Evolutionary conservation across 331 rosid species (phyloP), one percentile per base, ranked within the genome.

Genomic region (Saraca asoca): DNA sequence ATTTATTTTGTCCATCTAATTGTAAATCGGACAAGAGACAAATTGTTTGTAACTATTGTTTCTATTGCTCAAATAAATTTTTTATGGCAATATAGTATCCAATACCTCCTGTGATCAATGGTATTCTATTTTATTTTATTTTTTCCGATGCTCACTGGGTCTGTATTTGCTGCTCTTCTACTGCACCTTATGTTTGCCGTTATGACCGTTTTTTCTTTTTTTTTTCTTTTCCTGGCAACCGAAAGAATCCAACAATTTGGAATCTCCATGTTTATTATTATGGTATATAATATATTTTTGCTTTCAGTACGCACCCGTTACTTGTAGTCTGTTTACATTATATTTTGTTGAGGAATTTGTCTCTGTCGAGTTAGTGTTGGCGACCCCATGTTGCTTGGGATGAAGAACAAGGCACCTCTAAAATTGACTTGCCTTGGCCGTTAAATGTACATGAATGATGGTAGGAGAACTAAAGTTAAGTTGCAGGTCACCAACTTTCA

Each of bases 381-480:
- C n/a, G n/a, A n/a, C n/a, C n/a, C n/a, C 38, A 43, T 8, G 7
- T 37, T 37, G 41, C 41, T 37, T 37, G 7, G 7, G 7, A 37
- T 37, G 8, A 2, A 37, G 41, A 37, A 37, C 9, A 37, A 24
- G 41, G 41, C 9, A 37, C 43, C 11, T 39, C 12, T 54, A 5
- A 66, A 20, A 20, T 45, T 61, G 38, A 58, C 87, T 85, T 85
- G 10, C 75, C 89, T 76, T 85, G 42, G 61, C 75, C 82, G 82
- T 79, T 31, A 78, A 73, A 60, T n/a, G 51, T 57, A 42, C 17
- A 64, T 24, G 31, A 51, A 2, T 52, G 10, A 39, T 39, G 43
- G 43, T 39, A 4, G 43, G 43, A 39, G 43, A 7, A 9, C 7
- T 7, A 39, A 39, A 39, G 11, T 2, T 37, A 5, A 37, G 41